These are phyloP conservation scores for Avena eriantha DNA, from an alignment of 176 grass and related monocot genomes.

Conservation along the genomic window DNA sequence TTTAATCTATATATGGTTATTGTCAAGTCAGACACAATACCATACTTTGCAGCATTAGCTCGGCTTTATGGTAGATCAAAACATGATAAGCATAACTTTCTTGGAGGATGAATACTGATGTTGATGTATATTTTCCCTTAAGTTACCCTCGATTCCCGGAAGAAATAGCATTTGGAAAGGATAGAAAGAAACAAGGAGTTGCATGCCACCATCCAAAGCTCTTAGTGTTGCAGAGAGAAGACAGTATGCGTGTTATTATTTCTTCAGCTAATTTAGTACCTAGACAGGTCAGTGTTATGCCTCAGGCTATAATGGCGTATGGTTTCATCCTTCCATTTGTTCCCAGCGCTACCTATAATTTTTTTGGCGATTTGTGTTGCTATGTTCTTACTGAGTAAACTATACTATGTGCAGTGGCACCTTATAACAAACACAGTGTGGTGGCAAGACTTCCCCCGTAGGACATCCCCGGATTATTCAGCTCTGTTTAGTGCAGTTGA, in stretches of 20 bases:
- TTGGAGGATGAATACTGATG: constrained; percentile 36
- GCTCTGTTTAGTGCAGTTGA: constrained; percentile 57
- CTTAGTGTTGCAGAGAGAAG: constrained; percentile 75
- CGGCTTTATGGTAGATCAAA: constrained; percentile 16
- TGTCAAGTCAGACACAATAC: background rate
- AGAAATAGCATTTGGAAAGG: constrained; percentile 90
- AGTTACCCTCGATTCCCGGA: constrained; percentile 85
- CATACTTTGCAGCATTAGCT: constrained; percentile 9
- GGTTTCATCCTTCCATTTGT: constrained; percentile 42
- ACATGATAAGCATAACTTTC: background rate
- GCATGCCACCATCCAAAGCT: constrained; percentile 95
- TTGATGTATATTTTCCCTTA: background rate
- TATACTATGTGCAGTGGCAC: constrained; percentile 72
- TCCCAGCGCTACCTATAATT: background rate
- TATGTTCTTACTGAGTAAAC: constrained; percentile 32
- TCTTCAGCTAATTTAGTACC: constrained; percentile 88
- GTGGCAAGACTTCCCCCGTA: constrained; percentile 83
- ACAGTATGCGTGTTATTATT: constrained; percentile 71
- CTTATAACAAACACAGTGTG: constrained; percentile 85
- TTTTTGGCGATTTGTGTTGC: constrained; percentile 22
- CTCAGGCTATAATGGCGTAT: background rate
- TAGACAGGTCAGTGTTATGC: constrained; percentile 59
- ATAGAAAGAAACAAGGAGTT: constrained; percentile 83
- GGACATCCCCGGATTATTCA: constrained; percentile 65
- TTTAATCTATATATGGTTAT: background rate